Percentiles rank a stretch among this genome's conserved stretches.
Conservation (phyloP, 1,284 basidiomycete species). For the Heterobasidion annosum region DNA sequence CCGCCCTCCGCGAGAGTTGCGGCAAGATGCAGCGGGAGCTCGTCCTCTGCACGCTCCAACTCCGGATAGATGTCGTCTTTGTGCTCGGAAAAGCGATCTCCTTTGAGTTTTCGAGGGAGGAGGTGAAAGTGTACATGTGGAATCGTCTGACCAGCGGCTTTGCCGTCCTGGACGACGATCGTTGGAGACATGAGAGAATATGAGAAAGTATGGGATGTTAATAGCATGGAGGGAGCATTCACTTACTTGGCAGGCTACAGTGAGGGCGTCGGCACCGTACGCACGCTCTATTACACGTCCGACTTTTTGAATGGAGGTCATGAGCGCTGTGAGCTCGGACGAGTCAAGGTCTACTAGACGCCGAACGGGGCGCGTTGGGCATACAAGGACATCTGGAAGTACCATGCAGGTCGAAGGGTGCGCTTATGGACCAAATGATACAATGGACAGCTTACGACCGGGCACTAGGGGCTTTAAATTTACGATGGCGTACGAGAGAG, state of each 20-base stretch:
- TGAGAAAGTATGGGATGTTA: background rate
- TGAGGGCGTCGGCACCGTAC: constrained; percentile 70
- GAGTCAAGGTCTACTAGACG: constrained; percentile 67
- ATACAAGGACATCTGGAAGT: constrained; percentile 75
- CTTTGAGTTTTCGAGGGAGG: constrained; percentile 65
- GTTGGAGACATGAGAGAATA: constrained; percentile 2
- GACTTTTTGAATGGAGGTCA: constrained; percentile 67
- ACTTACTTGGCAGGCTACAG: constrained; percentile 74
- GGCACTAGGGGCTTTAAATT: constrained; percentile 91
- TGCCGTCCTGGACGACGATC: constrained; percentile 63
- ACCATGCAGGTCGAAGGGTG: background rate
- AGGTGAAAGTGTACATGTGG: constrained; percentile 91
- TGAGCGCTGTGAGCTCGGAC: constrained; percentile 71
- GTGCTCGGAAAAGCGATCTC: constrained; percentile 52
- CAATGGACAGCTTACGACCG: constrained; percentile 60
- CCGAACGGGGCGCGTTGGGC: constrained; percentile 69
- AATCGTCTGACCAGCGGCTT: constrained; percentile 78
- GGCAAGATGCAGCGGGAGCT: constrained; percentile 31
- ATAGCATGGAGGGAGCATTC: background rate
- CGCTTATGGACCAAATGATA: background rate
- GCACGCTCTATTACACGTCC: constrained; percentile 59
- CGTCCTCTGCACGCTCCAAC: constrained; percentile 58
- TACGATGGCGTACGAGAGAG: constrained; percentile 75
- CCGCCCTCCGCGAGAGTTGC: constrained; percentile 10
- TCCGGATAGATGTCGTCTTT: constrained; percentile 79